Percentiles rank a stretch among this genome's conserved stretches.
Conservation (phyloP, 176 grass and related monocot species). For the Echinochloa phyllopogon region DNA sequence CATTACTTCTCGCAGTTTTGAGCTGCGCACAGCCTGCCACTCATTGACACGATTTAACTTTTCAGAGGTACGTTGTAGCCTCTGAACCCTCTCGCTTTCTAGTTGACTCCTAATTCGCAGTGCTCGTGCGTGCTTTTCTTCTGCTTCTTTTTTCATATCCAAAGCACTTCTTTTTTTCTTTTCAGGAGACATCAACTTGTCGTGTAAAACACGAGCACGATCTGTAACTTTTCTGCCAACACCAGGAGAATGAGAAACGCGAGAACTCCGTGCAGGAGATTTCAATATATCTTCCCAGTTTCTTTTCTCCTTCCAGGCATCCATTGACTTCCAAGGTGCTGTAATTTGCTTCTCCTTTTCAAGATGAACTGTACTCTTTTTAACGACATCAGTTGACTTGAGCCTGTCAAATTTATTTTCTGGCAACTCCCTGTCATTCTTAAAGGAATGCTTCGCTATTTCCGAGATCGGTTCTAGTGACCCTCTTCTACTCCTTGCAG, state of each 20-base stretch:
- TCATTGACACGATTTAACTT: constrained; percentile 97
- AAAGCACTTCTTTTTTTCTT: constrained; percentile 98
- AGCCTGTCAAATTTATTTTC: constrained; percentile 73
- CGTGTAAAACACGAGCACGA: constrained; percentile 85
- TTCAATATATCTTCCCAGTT: constrained; percentile 99
- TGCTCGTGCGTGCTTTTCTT: constrained; percentile 95
- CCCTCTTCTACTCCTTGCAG: constrained; percentile 75
- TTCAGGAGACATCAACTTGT: constrained; percentile 98
- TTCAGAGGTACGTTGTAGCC: constrained; percentile 93
- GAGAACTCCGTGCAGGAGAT: constrained; percentile 76
- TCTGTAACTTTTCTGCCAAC: constrained; percentile 82
- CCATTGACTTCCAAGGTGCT: constrained; percentile 79
- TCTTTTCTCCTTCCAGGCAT: constrained; percentile 99
- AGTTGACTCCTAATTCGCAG: constrained; percentile 93
- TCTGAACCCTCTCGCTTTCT: constrained; percentile 96
- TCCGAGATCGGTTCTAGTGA: constrained; percentile 77
- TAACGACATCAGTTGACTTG: constrained; percentile 53
- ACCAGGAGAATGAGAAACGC: constrained; percentile 81
- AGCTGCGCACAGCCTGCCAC: constrained; percentile 93
- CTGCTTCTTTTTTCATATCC: constrained; percentile 92
- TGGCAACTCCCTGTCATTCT: constrained; percentile 61
- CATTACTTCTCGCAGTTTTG: constrained; percentile 94
- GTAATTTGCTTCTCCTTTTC: constrained; percentile 77
- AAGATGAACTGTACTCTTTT: constrained; percentile 47
- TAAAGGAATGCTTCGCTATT: constrained; percentile 64